Evolutionary conservation across 2,329 filamentous ascomycete genomes (phyloP).

Genomic region (Aspergillus sp.): DNA sequence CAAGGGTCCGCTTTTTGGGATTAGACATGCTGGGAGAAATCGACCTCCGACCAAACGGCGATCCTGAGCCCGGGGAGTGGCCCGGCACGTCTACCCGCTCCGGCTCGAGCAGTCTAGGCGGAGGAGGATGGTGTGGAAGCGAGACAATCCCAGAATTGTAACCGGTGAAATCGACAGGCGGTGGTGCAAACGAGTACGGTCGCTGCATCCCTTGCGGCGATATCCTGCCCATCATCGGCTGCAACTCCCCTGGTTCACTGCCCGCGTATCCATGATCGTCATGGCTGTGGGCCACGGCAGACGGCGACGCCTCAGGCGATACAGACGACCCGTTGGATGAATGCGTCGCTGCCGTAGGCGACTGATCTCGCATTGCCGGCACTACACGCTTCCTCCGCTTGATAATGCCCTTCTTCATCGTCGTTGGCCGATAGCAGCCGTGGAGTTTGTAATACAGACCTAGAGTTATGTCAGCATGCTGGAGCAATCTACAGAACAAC

Average conservation of each 20-base stretch:
- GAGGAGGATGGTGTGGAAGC: constrained; percentile 22
- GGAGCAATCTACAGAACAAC: constrained; percentile 1
- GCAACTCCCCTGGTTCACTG: constrained; percentile 31
- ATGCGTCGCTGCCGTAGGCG: constrained; percentile 31
- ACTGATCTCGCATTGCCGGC: constrained; percentile 53
- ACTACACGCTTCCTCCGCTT: constrained; percentile 93
- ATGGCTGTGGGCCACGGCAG: constrained; percentile 18
- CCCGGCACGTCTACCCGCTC: constrained; percentile 16
- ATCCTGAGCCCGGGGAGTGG: constrained; percentile 18
- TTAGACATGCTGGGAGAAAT: constrained; percentile 22
- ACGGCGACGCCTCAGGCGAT: constrained; percentile 32
- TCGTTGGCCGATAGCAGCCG: constrained; percentile 80
- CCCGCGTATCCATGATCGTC: constrained; percentile 27
- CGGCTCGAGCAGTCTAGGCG: constrained; percentile 22
- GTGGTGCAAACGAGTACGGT: constrained; percentile 29
- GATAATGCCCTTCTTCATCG: constrained; percentile 99
- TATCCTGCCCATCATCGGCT: constrained; percentile 25
- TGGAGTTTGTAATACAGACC: constrained; percentile 95
- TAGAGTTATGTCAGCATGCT: constrained; percentile 28
- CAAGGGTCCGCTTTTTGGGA: constrained; percentile 28
- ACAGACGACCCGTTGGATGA: constrained; percentile 35
- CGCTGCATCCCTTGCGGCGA: constrained; percentile 35
- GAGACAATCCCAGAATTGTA: constrained; percentile 28
- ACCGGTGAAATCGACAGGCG: constrained; percentile 43
- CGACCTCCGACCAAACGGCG: constrained; percentile 23